Evolutionary conservation across 2,329 filamentous ascomycete genomes (phyloP), one percentile per base, ranked within the genome.

Genomic region (Hortaea sp.): DNA sequence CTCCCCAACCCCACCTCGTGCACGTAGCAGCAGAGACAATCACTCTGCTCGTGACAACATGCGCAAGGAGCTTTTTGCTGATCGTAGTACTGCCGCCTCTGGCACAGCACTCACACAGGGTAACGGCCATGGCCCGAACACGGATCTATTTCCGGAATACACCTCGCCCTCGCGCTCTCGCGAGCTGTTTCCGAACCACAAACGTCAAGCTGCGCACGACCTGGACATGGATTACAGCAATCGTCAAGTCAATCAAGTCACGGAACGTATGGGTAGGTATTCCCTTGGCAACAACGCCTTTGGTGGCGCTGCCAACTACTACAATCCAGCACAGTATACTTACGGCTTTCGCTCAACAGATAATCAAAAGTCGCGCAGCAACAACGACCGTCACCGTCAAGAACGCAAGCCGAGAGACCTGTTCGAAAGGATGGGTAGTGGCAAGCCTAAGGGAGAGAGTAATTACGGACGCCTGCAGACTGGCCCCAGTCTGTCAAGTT

Each of bases 131-230:
- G 46, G 20, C 4, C 49, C 35, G 45, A 30, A 42, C 9, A 30
- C 30, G 1, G 58, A 60, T 32, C 49, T 60, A 2, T 59, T 60
- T 42, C 52, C 53, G 12, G 46, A 57, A 37, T 59, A 62, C 47
- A 32, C 44, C n/a, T 49, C 50, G 11, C 40, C 52, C 2, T 50
- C 45, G 7, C 39, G 39, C 30, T 49, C 42, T 29, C 42, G 52
- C 29, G 63, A 66, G 51, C 57, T 66, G 13, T 68, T 66, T 50
- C 68, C 68, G 2, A 68, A 69, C 43, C 69, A 74, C 52, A 66
- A 66, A 29, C 65, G 70, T 20, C 66, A 65, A 32, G 67, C 69
- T 42, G 69, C 69, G 4, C 58, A 65, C 20, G 69, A 71, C 29
- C 46, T 59, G 35, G 52, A 53, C 38, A 49, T 35, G 32, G 32